A percentile compares a stretch with the other conserved stretches of the same genome.
Evolutionary conservation across 805 yeast species (phyloP).

Genomic region (Myxozyma vanderwaltii): DNA sequence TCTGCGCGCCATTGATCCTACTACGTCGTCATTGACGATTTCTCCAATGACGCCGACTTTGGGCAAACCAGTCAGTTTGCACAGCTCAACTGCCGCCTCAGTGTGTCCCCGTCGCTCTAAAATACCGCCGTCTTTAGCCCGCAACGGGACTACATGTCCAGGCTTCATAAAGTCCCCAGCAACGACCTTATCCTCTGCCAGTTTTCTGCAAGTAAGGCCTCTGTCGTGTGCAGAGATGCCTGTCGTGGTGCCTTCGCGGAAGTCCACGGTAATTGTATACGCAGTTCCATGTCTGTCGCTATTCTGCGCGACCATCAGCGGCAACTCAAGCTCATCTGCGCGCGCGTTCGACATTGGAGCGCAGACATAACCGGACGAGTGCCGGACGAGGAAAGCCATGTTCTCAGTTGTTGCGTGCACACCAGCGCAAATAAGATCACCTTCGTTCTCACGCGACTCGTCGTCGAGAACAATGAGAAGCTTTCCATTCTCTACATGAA

Average conservation of each 20-base stretch:
- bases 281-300: conserved; percentile 95
- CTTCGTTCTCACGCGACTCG: conserved; percentile 94
- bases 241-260: conserved; percentile 85
- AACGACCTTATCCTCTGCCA: conserved; percentile 62
- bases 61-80: conserved; percentile 70
- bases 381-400: conserved; percentile 90
- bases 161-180: conserved; percentile 81
- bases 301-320: conserved; percentile 65
- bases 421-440: conserved; percentile 95
- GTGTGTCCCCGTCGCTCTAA: conserved; percentile 89
- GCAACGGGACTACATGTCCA: conserved; percentile 89
- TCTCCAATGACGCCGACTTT: conserved; percentile 95
- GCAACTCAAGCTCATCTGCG: conserved; percentile 80
- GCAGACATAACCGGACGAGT: conserved; percentile 81
- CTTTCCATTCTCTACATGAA: conserved; percentile 69
- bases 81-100: conserved; percentile 91
- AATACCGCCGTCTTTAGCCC: conserved; percentile 87
- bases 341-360: conserved; percentile 76
- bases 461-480: conserved; percentile 96
- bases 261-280: conserved; percentile 90
- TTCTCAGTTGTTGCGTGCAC: conserved; percentile 72
- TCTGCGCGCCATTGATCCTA: conserved; percentile 90
- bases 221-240: conserved; percentile 96
- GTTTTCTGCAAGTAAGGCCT: conserved; percentile 71
- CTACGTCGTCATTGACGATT: conserved; percentile 82